Percentiles rank a stretch among this genome's conserved stretches.
These are phyloP conservation scores for Picochlorum sp. DNA, from an alignment of 139 green algal genomes.

Conservation along the genomic window DNA sequence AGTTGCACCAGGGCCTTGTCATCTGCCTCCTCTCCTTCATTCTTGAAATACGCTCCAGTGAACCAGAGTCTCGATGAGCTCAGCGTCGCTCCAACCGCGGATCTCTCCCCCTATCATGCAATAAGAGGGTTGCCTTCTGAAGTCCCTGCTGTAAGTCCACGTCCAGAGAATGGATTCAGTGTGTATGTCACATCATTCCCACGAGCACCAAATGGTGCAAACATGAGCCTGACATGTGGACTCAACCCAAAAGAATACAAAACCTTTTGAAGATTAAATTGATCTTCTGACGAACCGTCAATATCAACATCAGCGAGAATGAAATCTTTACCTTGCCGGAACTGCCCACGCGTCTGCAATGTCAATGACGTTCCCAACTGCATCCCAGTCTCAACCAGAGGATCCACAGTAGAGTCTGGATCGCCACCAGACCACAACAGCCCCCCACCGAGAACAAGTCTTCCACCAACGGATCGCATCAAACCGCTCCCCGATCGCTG, in stretches of 20 bases:
- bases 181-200: constrained; percentile 26
- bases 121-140: not conserved
- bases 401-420: not conserved
- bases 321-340: constrained; percentile 17
- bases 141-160: constrained; percentile 12
- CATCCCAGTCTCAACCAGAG: constrained; percentile 6
- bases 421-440: constrained; percentile 28
- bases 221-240: constrained; percentile 14
- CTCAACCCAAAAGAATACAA: constrained; percentile 25
- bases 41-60: not conserved
- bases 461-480: not conserved
- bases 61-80: not conserved
- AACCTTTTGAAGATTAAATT: constrained; percentile 20
- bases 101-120: not conserved
- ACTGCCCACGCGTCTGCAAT: constrained; percentile 7
- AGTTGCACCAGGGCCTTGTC: not conserved
- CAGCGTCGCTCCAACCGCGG: not conserved
- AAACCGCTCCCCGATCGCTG: not conserved
- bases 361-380: constrained; percentile 17
- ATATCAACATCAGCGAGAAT: constrained; percentile 19
- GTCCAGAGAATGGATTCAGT: constrained; percentile 26
- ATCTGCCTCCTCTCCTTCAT: not conserved
- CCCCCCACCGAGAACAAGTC: constrained; percentile 16
- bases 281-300: not conserved
- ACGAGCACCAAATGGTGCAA: constrained; percentile 35